Base-by-base conservation (phyloP, 257 asterid species). In the Gentiana straminea region DNA sequence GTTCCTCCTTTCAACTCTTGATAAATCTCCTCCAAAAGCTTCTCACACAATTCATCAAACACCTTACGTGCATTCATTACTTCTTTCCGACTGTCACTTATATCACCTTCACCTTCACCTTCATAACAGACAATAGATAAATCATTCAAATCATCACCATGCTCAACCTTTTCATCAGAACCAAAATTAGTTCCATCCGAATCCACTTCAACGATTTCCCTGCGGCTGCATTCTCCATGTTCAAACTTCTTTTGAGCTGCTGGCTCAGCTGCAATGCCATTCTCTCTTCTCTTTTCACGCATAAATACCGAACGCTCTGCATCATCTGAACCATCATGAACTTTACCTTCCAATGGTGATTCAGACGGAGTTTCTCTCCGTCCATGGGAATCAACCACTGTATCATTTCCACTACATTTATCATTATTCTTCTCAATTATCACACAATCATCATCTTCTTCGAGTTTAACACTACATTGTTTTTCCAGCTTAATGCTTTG, bases 91-190 rank as follows among this genome's bases (percentile, higher is more conserved):
- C 46, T 8, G 13, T 8, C 53, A 51, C 34, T 43, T 3, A 48
- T 11, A 1, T 5, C 15, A 11, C 43, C 54, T 24, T 24, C 24
- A 11, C 43, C 54, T 24, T 24, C 24, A n/a, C 11, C 59, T 39
- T 65, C 54, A 57, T 57, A 64, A 1, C 48, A 52, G n/a, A 33
- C 64, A 57, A 57, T 33, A 59, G 3, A 13, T 15, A 50, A 47
- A 57, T 51, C n/a, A 41, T 15, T 12, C 33, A 37, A 2, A 13
- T 58, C 38, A 41, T 64, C 8, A 9, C 35, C 24, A 4, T 49
- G 32, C 36, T 34, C 8, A 3, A 24, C 15, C 24, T 33, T 43
- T 11, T 33, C n/a, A 32, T 34, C 24, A 4, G 11, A 39, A 57
- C 32, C 33, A 35, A 13, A 44, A 37, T 35, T 13, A 8, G 11